Base-by-base conservation (phyloP, 2,329 filamentous ascomycete species). In the Didymella pomorum region DNA sequence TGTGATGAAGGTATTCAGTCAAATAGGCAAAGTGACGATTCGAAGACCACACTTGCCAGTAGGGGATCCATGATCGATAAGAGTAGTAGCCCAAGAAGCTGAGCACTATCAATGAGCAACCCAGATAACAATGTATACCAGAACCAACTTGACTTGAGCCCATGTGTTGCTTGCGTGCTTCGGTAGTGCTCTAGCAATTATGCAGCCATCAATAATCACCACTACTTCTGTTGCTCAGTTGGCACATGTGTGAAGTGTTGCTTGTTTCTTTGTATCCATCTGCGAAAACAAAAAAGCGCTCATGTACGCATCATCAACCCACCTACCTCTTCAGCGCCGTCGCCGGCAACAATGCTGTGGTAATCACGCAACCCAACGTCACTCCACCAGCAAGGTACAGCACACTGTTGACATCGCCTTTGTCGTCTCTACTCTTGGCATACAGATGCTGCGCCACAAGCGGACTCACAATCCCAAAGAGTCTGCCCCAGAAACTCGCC, bases 401-500 rank as follows among this genome's bases (percentile, higher is more conserved):
- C 0, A 86, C 82, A 4, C 76, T 78, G 57, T 86, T 84, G 6
- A 82, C 69, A 37, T 79, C 75, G 0, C 79, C 75, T 7, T 71
- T 63, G 0, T 69, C 72, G 48, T 65, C 64, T 2, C 39, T 64
- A 45, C 64, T 69, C 14, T 51, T 69, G 9, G 73, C 71, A 64
- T 67, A 73, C 58, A 73, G 68, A n/a, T 81, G 75, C 62, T 84
- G 81, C 4, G 83, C 84, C 52, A 85, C 84, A 35, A 87, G 66
- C 0, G 85, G 85, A 35, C 82, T 84, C 16, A 87, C 79, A 43
- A 87, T 87, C 10, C 83, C 82, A 62, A 85, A 85, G 23, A 87
- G 52, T 2, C 85, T 72, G 1, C 85, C 85, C 83, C 83, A 86
- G 66, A 86, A 87, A 58, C 82, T 83, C 2, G 84, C 83, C 12